Evolutionary conservation across 2,329 filamentous ascomycete genomes (phyloP).

Genomic region (Coccinonectria pachysandricola): DNA sequence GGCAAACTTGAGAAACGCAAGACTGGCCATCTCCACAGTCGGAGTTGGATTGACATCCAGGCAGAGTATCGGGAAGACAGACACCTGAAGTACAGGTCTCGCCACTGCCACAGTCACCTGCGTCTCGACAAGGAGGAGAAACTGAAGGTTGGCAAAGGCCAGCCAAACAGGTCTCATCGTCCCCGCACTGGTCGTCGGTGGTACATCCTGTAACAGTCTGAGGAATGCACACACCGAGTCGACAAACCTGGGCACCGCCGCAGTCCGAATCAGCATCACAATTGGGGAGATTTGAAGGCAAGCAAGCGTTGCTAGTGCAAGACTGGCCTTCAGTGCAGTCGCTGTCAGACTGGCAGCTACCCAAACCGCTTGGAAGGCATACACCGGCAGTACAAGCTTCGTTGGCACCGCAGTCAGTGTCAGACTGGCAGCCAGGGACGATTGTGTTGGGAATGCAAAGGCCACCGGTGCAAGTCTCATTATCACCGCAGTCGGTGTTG

Average conservation of each 20-base stretch:
- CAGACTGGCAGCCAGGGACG: neutral
- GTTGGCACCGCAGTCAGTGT: neutral
- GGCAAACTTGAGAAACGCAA: conserved; percentile 1
- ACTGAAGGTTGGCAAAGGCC: conserved; percentile 2
- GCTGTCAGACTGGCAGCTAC: neutral
- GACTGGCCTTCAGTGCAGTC: conserved; percentile 1
- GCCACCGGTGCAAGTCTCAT: conserved; percentile 1
- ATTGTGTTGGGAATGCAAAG: conserved; percentile 1
- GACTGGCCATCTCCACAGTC: conserved; percentile 1
- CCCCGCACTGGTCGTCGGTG: conserved; percentile 1
- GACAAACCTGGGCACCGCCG: neutral
- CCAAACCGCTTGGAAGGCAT: conserved; percentile 1
- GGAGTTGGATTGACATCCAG: neutral
- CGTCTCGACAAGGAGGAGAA: neutral
- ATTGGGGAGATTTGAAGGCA: too few relatives aligned
- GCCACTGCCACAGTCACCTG: neutral
- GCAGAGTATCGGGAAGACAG: conserved; percentile 1
- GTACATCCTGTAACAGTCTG: neutral
- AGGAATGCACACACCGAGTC: conserved; percentile 2
- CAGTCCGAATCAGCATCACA: too few relatives aligned
- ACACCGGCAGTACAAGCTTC: neutral
- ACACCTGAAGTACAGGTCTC: conserved; percentile 1
- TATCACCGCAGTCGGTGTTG: conserved; percentile 1
- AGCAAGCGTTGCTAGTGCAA: too few relatives aligned
- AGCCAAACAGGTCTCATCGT: neutral